Base-by-base conservation (phyloP, 2,329 filamentous ascomycete species). In the Aspergillus fischeri region DNA sequence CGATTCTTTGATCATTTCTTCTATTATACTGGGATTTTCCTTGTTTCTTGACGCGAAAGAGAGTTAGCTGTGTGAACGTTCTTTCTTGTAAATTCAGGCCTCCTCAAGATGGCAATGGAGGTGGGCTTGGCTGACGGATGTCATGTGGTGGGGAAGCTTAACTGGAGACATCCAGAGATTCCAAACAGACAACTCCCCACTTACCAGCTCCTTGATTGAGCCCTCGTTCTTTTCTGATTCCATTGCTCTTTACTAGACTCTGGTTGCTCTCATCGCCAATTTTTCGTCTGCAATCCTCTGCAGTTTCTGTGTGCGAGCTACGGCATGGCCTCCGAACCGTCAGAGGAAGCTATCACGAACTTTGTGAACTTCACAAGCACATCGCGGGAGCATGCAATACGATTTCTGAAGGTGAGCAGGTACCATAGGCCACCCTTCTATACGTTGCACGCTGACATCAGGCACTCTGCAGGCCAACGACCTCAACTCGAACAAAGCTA, bases 401-500 rank as follows among this genome's bases (percentile, higher is more conserved):
- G 59, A 53, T 78, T 77, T 57, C 63, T 78, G 29, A 75, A 75
- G 68, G 76, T 78, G 53, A 28, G 55, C 49, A 35, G n/a, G 27
- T 28, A 24, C 32, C 41, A 20, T 24, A 27, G 9, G 9, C 21
- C n/a, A 17, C 14, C 20, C 9, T 25, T 48, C 20, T 17, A 11
- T 4, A 20, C 4, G 5, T 3, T 21, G 20, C 27, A 29, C 28
- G 25, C 63, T 68, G 54, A 70, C n/a, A 2, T 32, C 3, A 32
- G 10, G 3, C n/a, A 45, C 14, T 24, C 9, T 29, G n/a, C 53
- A 79, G 78, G 76, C 75, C 53, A 74, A 78, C 59, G 73, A 78
- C 53, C 70, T 75, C 50, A 73, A 80, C 60, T 70, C 75, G 1
- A 72, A 77, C 44, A 74, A 73, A 63, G 77, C 78, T 32, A 73